Base-by-base conservation (phyloP, 768 basidiomycete genomes). In the Sutorius australiensis region DNA sequence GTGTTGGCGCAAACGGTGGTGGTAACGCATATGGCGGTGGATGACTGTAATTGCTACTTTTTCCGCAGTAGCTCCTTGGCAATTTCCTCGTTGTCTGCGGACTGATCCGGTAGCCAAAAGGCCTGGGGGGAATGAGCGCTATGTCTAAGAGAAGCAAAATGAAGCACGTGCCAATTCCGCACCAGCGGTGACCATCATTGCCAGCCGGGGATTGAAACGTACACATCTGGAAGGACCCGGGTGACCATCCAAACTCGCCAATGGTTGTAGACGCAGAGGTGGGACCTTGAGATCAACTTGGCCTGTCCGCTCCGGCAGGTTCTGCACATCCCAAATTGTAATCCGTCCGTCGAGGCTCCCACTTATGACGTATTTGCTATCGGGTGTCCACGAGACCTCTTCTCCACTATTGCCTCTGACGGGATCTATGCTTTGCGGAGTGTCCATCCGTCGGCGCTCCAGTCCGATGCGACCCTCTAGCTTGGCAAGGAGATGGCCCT, bases 341-440 rank as follows among this genome's bases (percentile, higher is more conserved):
- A 98, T 74, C 60, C 80, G 83, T 41, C 97, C 97, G 64, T 95
- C 86, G 30, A 89, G 77, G 64, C 85, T 87, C 48, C 97, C 97
- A 19, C 89, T 80, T 6, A 97, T 69, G 39, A 98, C 78, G 62
- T 80, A 99, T 68, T 90, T 90, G 69, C 92, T 93, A 68, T 99
- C 95, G 0, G 92, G 90, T 3, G 91, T 94, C 92, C 92, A 98
- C 11, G 81, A 80, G 5, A 95, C 87, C 73, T 98, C 97, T 67
- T 98, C 93, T 12, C 95, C 92, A 54, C 92, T 95, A 51, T 80
- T 83, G 2, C 93, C 94, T 58, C 86, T 85, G 14, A 76, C 66
- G 48, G 91, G 83, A 67, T 86, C 79, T 60, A 91, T 85, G 49
- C 72, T 79, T 16, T 75, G 78, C 46, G 73, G 83, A 37, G 67